Percentiles rank a stretch among this genome's conserved stretches.
Evolutionary conservation across 257 asterid genomes (phyloP).

Genomic region (Solanum pinnatisectum): DNA sequence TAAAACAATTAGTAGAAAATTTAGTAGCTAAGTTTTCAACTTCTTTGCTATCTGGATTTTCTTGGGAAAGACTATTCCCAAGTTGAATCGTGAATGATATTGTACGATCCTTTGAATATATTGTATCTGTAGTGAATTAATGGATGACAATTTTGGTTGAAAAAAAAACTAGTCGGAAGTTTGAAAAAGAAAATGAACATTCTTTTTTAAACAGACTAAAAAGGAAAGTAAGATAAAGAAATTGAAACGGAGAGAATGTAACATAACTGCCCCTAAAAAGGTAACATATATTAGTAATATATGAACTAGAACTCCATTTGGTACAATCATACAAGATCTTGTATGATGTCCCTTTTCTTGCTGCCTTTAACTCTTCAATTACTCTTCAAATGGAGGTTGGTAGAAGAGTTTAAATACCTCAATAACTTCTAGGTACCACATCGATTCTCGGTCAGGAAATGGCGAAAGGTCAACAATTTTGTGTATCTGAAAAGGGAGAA

Average conservation of each 20-base stretch:
- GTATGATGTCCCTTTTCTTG: not conserved
- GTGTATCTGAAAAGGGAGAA: slow-evolving; percentile 58
- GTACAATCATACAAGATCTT: not conserved
- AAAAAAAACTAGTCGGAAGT: not conserved
- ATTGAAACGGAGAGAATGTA: not conserved
- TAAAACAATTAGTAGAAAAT: too few species aligned
- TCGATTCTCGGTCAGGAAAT: slow-evolving; percentile 75
- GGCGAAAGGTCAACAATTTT: slow-evolving; percentile 77
- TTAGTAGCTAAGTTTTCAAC: too few species aligned
- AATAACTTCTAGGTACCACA: slow-evolving; percentile 93
- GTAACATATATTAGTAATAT: not conserved
- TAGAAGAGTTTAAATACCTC: slow-evolving; percentile 81
- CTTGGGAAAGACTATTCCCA: too few species aligned
- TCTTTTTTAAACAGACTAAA: not conserved
- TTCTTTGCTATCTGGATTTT: too few species aligned
- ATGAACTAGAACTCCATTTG: not conserved
- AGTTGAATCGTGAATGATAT: too few species aligned
- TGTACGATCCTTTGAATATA: too few species aligned
- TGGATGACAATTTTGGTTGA: too few species aligned
- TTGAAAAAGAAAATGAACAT: not conserved
- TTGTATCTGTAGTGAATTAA: too few species aligned
- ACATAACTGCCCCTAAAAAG: not conserved
- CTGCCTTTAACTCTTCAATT: not conserved
- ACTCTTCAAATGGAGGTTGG: slow-evolving; percentile 37
- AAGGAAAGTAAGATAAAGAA: not conserved